Evolutionary conservation across 306 rosid species (phyloP).

Genomic region (Rosa multiflora): DNA sequence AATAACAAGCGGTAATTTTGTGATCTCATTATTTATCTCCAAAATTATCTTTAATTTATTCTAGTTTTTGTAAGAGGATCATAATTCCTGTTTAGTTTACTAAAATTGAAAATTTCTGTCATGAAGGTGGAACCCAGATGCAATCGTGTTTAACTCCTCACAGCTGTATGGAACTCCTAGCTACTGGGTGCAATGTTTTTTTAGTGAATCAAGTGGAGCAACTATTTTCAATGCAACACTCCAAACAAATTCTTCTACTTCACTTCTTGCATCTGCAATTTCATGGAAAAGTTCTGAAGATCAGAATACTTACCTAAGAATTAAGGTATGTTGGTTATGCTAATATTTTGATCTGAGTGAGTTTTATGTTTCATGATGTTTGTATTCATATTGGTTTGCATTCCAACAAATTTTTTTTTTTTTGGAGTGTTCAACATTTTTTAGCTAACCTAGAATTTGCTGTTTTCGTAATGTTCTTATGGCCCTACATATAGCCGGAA

Average conservation of each 20-base stretch:
- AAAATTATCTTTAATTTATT: background rate
- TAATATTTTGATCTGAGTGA: background rate
- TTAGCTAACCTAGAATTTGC: background rate
- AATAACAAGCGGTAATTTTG: conserved; percentile 65
- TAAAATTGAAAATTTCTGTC: conserved; percentile 29
- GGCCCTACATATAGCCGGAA: background rate
- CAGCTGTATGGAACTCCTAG: conserved; percentile 88
- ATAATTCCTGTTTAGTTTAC: conserved; percentile 12
- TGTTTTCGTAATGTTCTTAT: background rate
- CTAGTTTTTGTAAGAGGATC: background rate
- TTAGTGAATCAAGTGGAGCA: conserved; percentile 77
- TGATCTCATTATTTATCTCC: background rate
- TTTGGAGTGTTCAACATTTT: background rate
- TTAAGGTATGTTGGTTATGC: conserved; percentile 49
- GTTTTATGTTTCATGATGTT: background rate
- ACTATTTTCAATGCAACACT: conserved; percentile 60
- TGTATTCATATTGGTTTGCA: background rate
- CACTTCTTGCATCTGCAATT: conserved; percentile 67
- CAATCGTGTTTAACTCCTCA: conserved; percentile 80
- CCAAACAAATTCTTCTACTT: conserved; percentile 28
- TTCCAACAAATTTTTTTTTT: background rate
- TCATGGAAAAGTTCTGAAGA: conserved; percentile 38
- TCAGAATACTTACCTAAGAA: conserved; percentile 38
- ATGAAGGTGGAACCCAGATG: conserved; percentile 89
- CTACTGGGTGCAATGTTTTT: conserved; percentile 81